phyloP scores from a whole-genome alignment of 352 stramenopile genomes.

The Pythium myriotylum region DNA sequence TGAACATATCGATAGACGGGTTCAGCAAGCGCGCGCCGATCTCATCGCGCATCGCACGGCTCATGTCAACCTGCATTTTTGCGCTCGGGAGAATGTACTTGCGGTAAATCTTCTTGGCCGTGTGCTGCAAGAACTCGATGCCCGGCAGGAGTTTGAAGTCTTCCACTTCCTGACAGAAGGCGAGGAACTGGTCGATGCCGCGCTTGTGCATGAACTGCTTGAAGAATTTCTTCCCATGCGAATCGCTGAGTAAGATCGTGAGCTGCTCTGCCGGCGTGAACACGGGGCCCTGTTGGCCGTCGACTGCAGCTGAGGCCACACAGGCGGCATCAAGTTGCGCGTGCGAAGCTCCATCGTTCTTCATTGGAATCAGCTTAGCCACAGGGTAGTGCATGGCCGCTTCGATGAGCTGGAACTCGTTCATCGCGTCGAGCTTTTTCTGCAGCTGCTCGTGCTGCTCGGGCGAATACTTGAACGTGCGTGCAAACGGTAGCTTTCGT shows the following conservation, averaged over 20 bases:
- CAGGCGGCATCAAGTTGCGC: neutral
- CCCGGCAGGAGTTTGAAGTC: conserved; percentile 80
- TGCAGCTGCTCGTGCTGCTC: conserved; percentile 55
- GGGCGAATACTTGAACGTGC: conserved; percentile 27
- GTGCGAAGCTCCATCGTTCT: conserved; percentile 9
- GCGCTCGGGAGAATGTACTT: conserved; percentile 82
- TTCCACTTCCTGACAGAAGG: conserved; percentile 76
- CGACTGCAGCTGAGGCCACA: neutral
- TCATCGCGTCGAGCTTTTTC: conserved; percentile 56
- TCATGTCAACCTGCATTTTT: conserved; percentile 86
- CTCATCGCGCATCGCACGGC: conserved; percentile 75
- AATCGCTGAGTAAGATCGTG: conserved; percentile 49
- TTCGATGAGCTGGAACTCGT: conserved; percentile 78
- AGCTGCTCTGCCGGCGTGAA: conserved; percentile 58
- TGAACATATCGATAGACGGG: conserved; percentile 86
- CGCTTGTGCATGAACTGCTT: conserved; percentile 76
- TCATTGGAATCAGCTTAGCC: conserved; percentile 62
- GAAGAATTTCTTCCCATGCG: conserved; percentile 74
- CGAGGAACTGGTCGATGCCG: conserved; percentile 64
- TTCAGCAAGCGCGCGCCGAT: conserved; percentile 65
- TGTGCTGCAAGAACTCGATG: conserved; percentile 85
- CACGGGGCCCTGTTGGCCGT: neutral
- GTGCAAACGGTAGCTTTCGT: conserved; percentile 6
- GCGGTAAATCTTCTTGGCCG: conserved; percentile 84
- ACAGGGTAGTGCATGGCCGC: conserved; percentile 73